Conservation (phyloP, 2,329 filamentous ascomycete species). For the Fusarium miscanthi region DNA sequence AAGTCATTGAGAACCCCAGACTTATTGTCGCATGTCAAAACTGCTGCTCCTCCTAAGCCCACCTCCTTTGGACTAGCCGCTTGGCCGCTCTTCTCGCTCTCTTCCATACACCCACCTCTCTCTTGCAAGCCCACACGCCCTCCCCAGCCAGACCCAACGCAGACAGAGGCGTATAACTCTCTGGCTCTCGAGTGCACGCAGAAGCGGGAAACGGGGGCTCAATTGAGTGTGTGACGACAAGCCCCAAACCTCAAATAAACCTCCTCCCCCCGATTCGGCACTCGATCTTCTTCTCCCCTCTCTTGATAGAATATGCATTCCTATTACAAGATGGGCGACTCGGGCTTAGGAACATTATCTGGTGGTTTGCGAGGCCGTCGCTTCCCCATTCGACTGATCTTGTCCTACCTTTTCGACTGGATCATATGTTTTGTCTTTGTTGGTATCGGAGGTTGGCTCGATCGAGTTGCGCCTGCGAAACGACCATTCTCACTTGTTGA, state of each 20-base stretch:
- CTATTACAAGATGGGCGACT: constrained; percentile 45
- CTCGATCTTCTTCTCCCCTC: constrained; percentile 14
- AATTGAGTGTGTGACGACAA: constrained; percentile 20
- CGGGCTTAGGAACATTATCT: constrained; percentile 32
- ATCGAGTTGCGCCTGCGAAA: constrained; percentile 70
- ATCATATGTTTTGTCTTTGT: constrained; percentile 70
- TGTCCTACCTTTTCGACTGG: constrained; percentile 83
- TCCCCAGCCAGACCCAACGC: constrained; percentile 15
- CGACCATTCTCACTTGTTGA: constrained; percentile 78
- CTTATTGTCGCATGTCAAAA: constrained; percentile 11
- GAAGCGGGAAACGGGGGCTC: constrained; percentile 15
- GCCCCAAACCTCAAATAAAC: constrained; percentile 22
- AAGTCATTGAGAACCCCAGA: constrained; percentile 3
- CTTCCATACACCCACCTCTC: constrained; percentile 13
- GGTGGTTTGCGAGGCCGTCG: constrained; percentile 31
- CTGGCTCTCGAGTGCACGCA: constrained; percentile 1
- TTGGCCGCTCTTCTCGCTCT: constrained; percentile 6
- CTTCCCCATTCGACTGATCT: constrained; percentile 54
- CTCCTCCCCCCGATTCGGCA: constrained; percentile 15
- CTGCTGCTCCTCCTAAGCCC: constrained; percentile 5
- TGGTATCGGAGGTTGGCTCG: constrained; percentile 68
- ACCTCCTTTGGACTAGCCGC: constrained; percentile 5
- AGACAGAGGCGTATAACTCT: constrained; percentile 3
- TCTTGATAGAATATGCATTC: constrained; percentile 26
- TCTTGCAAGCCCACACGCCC: constrained; percentile 13